Evolutionary conservation across 345 rosid genomes (phyloP).

Genomic region (Brassica napus): DNA sequence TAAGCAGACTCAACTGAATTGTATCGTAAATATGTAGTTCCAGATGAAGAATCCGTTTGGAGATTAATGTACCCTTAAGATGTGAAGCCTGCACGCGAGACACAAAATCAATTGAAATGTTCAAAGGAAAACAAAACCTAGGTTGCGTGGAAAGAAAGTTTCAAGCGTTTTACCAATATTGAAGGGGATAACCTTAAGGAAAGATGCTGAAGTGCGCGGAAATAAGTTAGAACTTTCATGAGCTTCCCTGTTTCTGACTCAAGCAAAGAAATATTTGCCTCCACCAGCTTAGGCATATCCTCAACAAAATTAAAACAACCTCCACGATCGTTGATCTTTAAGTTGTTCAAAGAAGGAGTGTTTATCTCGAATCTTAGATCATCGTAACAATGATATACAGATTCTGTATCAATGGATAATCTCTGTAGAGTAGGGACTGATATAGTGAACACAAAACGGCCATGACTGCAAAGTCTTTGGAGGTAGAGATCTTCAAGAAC

Average conservation of each 20-base stretch:
- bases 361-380: background rate
- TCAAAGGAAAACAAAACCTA: background rate
- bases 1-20: background rate
- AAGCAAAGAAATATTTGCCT: background rate
- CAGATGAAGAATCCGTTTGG: constrained; percentile 2
- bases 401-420: background rate
- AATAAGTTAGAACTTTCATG: constrained; percentile 5
- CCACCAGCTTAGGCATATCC: constrained; percentile 22
- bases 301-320: background rate
- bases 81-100: background rate
- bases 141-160: background rate
- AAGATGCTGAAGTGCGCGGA: background rate
- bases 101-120: background rate
- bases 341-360: constrained; percentile 23
- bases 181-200: background rate
- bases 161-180: constrained; percentile 2
- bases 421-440: constrained; percentile 29
- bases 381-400: background rate
- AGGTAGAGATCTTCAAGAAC: constrained; percentile 21
- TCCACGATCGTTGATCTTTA: background rate
- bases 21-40: background rate
- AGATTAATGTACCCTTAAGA: background rate
- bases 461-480: background rate
- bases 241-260: background rate
- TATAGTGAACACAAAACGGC: background rate